Evolutionary conservation across 352 stramenopile species (phyloP), one percentile per base, ranked within the genome.

Genomic region (Aphanomyces cochlioides): DNA sequence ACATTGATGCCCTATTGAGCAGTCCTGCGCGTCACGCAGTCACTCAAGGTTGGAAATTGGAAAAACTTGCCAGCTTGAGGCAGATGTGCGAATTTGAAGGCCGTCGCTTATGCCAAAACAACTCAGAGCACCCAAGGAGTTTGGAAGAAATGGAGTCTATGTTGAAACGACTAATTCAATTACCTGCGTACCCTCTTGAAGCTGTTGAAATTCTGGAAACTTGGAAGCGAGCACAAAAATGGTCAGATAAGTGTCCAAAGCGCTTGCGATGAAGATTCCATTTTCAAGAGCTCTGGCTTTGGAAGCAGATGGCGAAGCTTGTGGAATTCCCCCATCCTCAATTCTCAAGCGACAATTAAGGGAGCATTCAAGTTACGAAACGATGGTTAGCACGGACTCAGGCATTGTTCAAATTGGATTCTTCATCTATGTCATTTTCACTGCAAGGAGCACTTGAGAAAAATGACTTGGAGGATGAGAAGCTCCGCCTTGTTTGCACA

Each of bases 311-410:
- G 85, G 82, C 1, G 85, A 92, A 37, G 72, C 41, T 8, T 75
- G 79, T 53, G 89, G 84, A 45, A 82, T 94, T 10, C 81, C 84
- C 0, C 75, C 74, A 15, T 85, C 83, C 5, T 93, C 84, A 7
- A 67, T 91, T 10, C 43, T 92, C 40, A 74, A 80, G 34, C 80
- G 84, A 5, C 82, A 93, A 72, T 47, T 94, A 37, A 79, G 73
- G 74, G 1, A 77, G 84, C 3, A 59, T 90, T 4, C 82, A 94
- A 47, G 84, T 91, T 66, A 90, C 82, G 28, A 81, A 75, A 5
- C 82, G 84, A 0, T 94, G 87, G 87, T 79, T 81, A 28, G 58
- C 79, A 2, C 69, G 79, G 13, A 78, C 88, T 15, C 74, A 82
- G 38, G 69, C 73, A 3, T 54, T 93, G 17, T 93, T 94, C 67